Percentiles rank a stretch among this genome's conserved stretches.
Evolutionary conservation across 1,284 basidiomycete genomes (phyloP).

Genomic region (Moesziomyces sp.): DNA sequence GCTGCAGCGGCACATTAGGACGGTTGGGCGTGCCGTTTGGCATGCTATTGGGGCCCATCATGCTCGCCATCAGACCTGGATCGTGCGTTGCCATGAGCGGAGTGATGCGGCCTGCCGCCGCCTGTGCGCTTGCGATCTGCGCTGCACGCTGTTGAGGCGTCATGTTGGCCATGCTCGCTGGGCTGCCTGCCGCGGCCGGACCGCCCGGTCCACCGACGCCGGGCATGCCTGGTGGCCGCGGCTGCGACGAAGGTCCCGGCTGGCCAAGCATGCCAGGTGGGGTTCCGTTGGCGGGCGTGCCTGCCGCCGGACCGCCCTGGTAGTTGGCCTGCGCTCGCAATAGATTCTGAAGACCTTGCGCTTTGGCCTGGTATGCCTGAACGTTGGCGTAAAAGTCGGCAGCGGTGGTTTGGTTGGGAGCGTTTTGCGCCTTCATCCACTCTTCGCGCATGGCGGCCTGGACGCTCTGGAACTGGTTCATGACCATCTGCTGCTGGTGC

Average conservation of each 20-base stretch:
- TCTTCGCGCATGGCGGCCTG: constrained; percentile 58
- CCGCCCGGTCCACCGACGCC: constrained; percentile 18
- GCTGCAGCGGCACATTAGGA: constrained; percentile 32
- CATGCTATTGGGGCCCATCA: constrained; percentile 51
- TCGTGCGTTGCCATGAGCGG: constrained; percentile 61
- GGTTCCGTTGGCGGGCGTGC: constrained; percentile 16
- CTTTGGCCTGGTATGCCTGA: constrained; percentile 57
- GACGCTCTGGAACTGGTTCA: constrained; percentile 58
- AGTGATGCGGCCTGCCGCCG: constrained; percentile 45
- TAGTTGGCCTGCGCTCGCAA: constrained; percentile 51
- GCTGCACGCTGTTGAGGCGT: constrained; percentile 50
- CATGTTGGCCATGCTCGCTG: constrained; percentile 42
- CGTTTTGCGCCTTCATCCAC: constrained; percentile 62
- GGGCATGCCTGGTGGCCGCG: constrained; percentile 35
- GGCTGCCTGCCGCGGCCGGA: constrained; percentile 27
- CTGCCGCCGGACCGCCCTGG: constrained; percentile 31
- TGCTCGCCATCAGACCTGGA: constrained; percentile 57
- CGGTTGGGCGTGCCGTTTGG: constrained; percentile 36
- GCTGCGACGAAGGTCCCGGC: constrained; percentile 32
- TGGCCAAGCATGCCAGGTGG: constrained; percentile 41
- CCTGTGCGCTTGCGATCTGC: constrained; percentile 48
- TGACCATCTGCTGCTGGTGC: constrained; percentile 60
- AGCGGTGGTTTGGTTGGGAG: constrained; percentile 53
- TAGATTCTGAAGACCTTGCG: constrained; percentile 53
- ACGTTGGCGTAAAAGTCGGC: constrained; percentile 59